Conservation (phyloP, 192 early-diverging fungal genomes). For the Dissophora ornata region DNA sequence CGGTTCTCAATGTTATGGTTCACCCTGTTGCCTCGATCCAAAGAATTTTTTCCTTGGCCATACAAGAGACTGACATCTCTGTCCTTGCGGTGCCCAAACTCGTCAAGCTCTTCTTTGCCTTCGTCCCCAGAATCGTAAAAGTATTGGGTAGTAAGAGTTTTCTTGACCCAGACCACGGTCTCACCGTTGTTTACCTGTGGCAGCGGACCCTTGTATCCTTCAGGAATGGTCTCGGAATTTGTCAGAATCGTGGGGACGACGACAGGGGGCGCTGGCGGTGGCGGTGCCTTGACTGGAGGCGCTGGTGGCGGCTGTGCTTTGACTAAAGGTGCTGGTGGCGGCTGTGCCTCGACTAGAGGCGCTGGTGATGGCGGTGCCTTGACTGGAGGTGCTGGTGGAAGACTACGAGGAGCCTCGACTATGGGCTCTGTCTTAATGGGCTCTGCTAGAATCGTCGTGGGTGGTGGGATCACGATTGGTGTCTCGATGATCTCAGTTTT, state of each 20-base stretch:
- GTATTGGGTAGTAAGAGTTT: slow-evolving; percentile 15
- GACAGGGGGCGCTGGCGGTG: no score
- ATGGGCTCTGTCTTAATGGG: neutral
- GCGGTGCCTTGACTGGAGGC: neutral
- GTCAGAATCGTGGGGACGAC: no score
- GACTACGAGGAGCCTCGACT: neutral
- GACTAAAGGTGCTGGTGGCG: no score
- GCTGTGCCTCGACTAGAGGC: neutral
- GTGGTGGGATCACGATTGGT: neutral
- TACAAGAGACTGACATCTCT: slow-evolving; percentile 44
- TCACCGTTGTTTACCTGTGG: neutral
- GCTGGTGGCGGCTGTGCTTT: neutral
- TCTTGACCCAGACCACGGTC: slow-evolving; percentile 34
- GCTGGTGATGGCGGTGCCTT: no score
- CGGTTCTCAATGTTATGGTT: no score
- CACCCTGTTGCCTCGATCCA: no score
- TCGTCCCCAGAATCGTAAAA: slow-evolving; percentile 30
- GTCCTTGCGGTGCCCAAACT: slow-evolving; percentile 35
- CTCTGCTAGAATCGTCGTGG: neutral
- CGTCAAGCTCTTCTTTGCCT: slow-evolving; percentile 19
- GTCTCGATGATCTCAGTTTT: neutral
- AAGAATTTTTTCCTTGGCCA: no score
- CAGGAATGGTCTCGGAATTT: neutral
- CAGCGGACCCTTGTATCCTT: neutral
- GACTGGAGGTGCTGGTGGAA: neutral